These are phyloP conservation scores for Leptosphaerulina australis DNA, from an alignment of 2,329 filamentous ascomycete genomes.

Conservation along the genomic window DNA sequence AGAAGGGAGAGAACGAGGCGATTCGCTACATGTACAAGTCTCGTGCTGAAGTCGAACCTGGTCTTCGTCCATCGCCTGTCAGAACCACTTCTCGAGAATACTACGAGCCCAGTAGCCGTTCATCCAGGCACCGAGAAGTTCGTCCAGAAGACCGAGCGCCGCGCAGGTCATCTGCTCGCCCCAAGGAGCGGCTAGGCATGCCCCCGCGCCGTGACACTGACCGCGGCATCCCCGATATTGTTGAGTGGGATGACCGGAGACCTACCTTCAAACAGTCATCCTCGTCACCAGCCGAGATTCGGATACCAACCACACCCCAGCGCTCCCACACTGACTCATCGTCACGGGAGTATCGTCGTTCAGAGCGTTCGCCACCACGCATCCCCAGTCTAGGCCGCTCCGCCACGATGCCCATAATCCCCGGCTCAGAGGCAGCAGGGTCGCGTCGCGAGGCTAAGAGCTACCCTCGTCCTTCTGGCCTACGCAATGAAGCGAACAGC, in stretches of 20 bases:
- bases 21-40: constrained; percentile 41
- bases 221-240: constrained; percentile 39
- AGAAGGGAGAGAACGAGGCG: constrained; percentile 27
- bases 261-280: constrained; percentile 49
- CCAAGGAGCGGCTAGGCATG: constrained; percentile 34
- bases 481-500: constrained; percentile 40
- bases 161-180: constrained; percentile 45
- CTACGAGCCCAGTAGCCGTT: constrained; percentile 36
- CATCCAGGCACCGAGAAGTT: constrained; percentile 31
- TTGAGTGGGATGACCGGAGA: constrained; percentile 41
- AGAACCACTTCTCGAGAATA: constrained; percentile 43
- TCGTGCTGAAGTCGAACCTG: constrained; percentile 33
- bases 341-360: constrained; percentile 34
- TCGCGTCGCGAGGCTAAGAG: constrained; percentile 37
- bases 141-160: constrained; percentile 37
- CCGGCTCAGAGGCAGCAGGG: constrained; percentile 28
- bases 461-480: constrained; percentile 33
- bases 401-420: constrained; percentile 51
- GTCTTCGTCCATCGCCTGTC: constrained; percentile 35
- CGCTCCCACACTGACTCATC: constrained; percentile 38
- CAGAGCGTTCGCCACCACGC: constrained; percentile 40
- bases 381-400: constrained; percentile 47
- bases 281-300: constrained; percentile 46
- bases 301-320: constrained; percentile 32
- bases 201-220: constrained; percentile 37